Conservation (phyloP, 257 asterid genomes). For the Ajuga chamaepitys region DNA sequence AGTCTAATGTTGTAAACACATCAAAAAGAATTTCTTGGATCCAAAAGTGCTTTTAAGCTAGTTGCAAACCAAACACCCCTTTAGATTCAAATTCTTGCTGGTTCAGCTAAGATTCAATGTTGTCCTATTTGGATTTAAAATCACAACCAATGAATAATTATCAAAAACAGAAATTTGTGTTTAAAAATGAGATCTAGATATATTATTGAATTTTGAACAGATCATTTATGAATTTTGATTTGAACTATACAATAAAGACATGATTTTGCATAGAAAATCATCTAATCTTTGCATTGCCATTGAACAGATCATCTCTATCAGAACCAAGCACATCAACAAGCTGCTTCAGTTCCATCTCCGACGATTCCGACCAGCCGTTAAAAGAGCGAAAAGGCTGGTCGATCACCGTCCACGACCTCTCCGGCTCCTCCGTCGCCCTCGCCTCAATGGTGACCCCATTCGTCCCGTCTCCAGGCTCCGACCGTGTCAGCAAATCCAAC, state of each 20-base stretch:
- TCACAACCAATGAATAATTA: too few species aligned
- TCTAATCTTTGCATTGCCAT: conserved; percentile 10
- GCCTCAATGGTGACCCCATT: conserved; percentile 98
- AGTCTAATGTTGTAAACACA: too few species aligned
- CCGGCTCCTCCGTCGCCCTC: conserved; percentile 91
- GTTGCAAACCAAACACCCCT: too few species aligned
- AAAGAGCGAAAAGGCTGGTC: conserved; percentile 98
- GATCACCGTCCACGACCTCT: conserved; percentile 85
- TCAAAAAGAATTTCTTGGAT: too few species aligned
- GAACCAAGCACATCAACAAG: conserved; percentile 61
- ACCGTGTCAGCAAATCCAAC: conserved; percentile 69
- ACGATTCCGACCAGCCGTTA: conserved; percentile 21
- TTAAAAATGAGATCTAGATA: too few species aligned
- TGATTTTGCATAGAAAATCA: background rate
- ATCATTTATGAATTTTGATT: background rate
- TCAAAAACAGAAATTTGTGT: too few species aligned
- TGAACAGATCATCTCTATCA: conserved; percentile 63
- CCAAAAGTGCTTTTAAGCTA: too few species aligned
- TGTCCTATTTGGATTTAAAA: too few species aligned
- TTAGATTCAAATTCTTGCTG: too few species aligned
- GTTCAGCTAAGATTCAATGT: too few species aligned
- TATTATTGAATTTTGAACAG: too few species aligned
- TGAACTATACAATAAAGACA: too few species aligned
- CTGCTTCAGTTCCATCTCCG: conserved; percentile 39
- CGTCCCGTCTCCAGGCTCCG: conserved; percentile 77